Base-by-base conservation (phyloP, 352 stramenopile species). In the Phytopythium montanum region DNA sequence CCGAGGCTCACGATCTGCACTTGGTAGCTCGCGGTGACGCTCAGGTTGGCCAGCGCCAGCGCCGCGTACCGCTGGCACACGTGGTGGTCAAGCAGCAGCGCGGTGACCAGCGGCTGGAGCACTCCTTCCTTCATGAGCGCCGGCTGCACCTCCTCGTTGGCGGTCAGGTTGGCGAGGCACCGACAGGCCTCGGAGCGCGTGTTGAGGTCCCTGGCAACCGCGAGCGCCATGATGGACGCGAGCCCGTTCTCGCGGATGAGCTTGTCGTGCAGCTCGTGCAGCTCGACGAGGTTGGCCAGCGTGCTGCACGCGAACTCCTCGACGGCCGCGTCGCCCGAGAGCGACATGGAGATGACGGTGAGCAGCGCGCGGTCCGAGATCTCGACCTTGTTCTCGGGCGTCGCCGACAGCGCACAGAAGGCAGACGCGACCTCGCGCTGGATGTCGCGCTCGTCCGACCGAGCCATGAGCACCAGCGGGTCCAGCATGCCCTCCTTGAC, bases 351-450 rank as follows among this genome's bases (percentile, higher is more conserved):
- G 39, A 98, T 97, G 59, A 99, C 96, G 8, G 96, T 98, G 12
- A 97, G 94, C 44, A 99, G 81, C 23, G 90, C 82, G 54, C 96
- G 83, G 62, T 98, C 91, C 16, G 89, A 94, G 42, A 98, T 97
- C 69, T 98, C 93, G 31, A 96, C 80, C 70, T 99, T 99, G 73
- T 98, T 99, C 69, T 98, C 95, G 7, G 90, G 84, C n/a, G 96
- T 94, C 25, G 79, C 94, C 18, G 94, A 98, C 10, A 99, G 75
- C 38, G 85, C 97, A 64, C 97, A 98, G 44, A 99, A 90, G 6
- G 93, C 88, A 7, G 90, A 88, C 5, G 94, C 87, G 19, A 98
- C 94, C 71, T 98, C 92, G 23, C 89, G 76, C 48, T 97, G 85
- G 42, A 98, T 88, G 53, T 97, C 83, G 28, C 86, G 79, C 28